Conservation (phyloP, 306 rosid species). For the Castanopsis chinensis region DNA sequence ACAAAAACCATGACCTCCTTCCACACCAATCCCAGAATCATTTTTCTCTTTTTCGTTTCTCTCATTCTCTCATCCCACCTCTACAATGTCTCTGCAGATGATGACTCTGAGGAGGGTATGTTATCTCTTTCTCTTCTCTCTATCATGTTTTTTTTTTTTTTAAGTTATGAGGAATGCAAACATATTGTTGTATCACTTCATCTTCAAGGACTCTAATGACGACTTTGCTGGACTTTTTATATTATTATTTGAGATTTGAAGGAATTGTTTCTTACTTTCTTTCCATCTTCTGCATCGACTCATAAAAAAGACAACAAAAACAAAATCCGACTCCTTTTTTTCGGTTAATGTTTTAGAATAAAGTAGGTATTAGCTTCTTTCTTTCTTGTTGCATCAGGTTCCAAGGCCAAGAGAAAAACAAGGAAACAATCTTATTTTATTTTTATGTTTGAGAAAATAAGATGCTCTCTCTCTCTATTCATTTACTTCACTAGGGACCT, state of each 20-base stretch:
- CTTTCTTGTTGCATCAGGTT: neutral
- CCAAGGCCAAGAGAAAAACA: neutral
- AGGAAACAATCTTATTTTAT: neutral
- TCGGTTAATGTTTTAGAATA: neutral
- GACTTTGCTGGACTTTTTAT: neutral
- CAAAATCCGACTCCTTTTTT: neutral
- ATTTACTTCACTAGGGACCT: too few species aligned
- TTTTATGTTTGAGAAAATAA: neutral
- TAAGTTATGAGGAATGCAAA: neutral
- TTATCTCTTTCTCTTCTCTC: neutral
- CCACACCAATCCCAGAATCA: constrained; percentile 11
- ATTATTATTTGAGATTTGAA: neutral
- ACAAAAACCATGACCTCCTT: neutral
- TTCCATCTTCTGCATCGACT: neutral
- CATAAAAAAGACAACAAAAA: too few species aligned
- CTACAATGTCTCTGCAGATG: constrained; percentile 27
- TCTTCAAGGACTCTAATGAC: neutral
- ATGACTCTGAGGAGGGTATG: constrained; percentile 47
- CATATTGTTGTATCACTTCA: neutral
- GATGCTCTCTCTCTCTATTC: neutral
- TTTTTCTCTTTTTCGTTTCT: constrained; percentile 15
- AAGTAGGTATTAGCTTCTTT: constrained; percentile 20
- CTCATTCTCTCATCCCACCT: constrained; percentile 27
- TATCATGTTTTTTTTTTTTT: neutral
- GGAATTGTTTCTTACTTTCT: neutral